phyloP scores from a whole-genome alignment of 1,284 basidiomycete genomes.

The Athelia psychrophila region DNA sequence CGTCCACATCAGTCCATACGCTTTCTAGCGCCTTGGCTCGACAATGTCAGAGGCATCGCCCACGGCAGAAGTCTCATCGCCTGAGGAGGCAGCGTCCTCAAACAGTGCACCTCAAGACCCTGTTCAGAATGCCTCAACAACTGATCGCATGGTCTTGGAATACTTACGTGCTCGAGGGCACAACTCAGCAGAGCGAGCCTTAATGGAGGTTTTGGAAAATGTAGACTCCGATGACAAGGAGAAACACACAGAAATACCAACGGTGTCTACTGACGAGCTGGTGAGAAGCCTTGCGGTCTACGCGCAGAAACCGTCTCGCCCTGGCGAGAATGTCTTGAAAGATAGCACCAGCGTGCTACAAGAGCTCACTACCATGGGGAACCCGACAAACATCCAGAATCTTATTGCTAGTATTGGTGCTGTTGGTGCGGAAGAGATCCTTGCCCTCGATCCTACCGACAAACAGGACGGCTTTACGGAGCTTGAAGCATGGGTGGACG shows the following conservation, averaged over 20 bases:
- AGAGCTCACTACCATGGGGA: conserved; percentile 62
- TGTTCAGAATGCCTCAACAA: conserved; percentile 32
- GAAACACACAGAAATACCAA: conserved; percentile 43
- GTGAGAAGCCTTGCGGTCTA: conserved; percentile 64
- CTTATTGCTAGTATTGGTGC: conserved; percentile 72
- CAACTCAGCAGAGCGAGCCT: conserved; percentile 69
- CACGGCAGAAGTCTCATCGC: conserved; percentile 26
- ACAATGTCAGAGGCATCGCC: conserved; percentile 45
- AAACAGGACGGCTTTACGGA: conserved; percentile 86
- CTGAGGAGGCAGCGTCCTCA: conserved; percentile 26
- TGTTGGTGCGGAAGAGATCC: conserved; percentile 79
- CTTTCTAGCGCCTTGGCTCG: not conserved
- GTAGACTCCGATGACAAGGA: conserved; percentile 52
- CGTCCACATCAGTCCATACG: not conserved
- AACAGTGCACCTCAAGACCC: conserved; percentile 30
- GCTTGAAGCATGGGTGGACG: conserved; percentile 93
- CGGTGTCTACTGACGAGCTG: conserved; percentile 61
- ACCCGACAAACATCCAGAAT: conserved; percentile 66
- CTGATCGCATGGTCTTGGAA: conserved; percentile 73
- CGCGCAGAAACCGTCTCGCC: conserved; percentile 58
- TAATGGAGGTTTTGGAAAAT: conserved; percentile 67
- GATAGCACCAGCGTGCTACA: conserved; percentile 62
- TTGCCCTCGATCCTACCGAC: conserved; percentile 85
- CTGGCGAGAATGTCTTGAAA: conserved; percentile 66
- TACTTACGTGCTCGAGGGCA: conserved; percentile 86